Percentiles rank a stretch among this genome's conserved stretches.
Conservation (phyloP, 352 stramenopile genomes). For the Phytophthora sansomeana region DNA sequence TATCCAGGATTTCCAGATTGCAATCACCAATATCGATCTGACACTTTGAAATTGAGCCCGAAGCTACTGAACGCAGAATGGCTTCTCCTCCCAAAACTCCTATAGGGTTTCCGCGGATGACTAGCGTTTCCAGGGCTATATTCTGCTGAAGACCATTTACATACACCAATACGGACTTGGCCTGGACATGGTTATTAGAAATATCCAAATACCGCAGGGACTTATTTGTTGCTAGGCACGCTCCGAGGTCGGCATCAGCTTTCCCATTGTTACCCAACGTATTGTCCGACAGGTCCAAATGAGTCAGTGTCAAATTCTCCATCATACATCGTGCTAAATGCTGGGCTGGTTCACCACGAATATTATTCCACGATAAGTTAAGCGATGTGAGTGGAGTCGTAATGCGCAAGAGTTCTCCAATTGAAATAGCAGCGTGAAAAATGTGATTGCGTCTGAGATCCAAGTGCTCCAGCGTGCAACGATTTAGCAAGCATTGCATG, state of each 20-base stretch:
- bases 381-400: conserved; percentile 63
- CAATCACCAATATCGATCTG: conserved; percentile 71
- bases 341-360: conserved; percentile 69
- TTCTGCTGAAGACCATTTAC: conserved; percentile 74
- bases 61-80: conserved; percentile 61
- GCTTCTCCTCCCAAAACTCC: conserved; percentile 65
- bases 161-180: conserved; percentile 66
- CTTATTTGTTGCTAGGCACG: conserved; percentile 72
- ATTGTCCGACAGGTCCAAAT: conserved; percentile 77
- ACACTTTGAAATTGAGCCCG: conserved; percentile 54
- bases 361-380: conserved; percentile 83
- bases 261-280: conserved; percentile 74
- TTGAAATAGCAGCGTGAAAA: conserved; percentile 60
- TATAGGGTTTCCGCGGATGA: conserved; percentile 76
- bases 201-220: conserved; percentile 67
- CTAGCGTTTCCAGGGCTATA: conserved; percentile 52
- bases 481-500: conserved; percentile 72
- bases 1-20: conserved; percentile 71
- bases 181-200: conserved; percentile 75
- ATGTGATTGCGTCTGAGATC: conserved; percentile 74
- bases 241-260: conserved; percentile 66
- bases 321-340: conserved; percentile 74
- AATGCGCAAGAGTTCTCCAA: conserved; percentile 72
- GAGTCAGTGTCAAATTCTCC: conserved; percentile 72
- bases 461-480: conserved; percentile 71